These are phyloP conservation scores for Kurtzmaniella fragi DNA, from an alignment of 805 yeast species.

Conservation along the genomic window DNA sequence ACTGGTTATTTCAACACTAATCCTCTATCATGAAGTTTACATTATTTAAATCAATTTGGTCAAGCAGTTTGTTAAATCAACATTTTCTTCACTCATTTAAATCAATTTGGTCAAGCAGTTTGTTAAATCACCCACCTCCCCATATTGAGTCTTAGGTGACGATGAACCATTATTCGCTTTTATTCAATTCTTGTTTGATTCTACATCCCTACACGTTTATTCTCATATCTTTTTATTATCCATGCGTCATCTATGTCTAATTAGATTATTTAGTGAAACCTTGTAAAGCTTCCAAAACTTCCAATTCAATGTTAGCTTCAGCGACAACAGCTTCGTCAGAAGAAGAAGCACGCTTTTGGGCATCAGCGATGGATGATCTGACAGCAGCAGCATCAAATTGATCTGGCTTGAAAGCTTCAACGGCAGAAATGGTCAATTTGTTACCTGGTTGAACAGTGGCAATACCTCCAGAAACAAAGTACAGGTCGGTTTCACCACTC, in stretches of 20 bases:
- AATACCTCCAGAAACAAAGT: conserved; percentile 92
- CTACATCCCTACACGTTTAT: no score
- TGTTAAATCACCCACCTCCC: no score
- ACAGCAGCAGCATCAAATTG: conserved; percentile 78
- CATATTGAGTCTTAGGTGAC: no score
- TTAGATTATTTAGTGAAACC: conserved; percentile 60
- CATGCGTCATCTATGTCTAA: not conserved
- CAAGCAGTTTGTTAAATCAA: no score
- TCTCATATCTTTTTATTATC: not conserved
- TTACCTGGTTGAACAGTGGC: conserved; percentile 96
- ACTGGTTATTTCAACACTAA: no score
- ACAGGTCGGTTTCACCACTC: conserved; percentile 66
- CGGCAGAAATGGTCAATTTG: conserved; percentile 81
- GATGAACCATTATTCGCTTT: no score
- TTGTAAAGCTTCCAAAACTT: conserved; percentile 91
- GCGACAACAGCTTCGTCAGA: conserved; percentile 87
- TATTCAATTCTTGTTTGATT: no score
- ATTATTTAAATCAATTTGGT: no score
- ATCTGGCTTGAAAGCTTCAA: conserved; percentile 91
- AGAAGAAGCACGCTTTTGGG: conserved; percentile 83
- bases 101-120: no score
- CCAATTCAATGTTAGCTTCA: conserved; percentile 92
- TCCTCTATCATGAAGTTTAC: no score
- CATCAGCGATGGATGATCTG: conserved; percentile 80
- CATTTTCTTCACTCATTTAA: no score